These are phyloP conservation scores for Phytophthora macrochlamydospora DNA, from an alignment of 352 stramenopile species.

Conservation along the genomic window DNA sequence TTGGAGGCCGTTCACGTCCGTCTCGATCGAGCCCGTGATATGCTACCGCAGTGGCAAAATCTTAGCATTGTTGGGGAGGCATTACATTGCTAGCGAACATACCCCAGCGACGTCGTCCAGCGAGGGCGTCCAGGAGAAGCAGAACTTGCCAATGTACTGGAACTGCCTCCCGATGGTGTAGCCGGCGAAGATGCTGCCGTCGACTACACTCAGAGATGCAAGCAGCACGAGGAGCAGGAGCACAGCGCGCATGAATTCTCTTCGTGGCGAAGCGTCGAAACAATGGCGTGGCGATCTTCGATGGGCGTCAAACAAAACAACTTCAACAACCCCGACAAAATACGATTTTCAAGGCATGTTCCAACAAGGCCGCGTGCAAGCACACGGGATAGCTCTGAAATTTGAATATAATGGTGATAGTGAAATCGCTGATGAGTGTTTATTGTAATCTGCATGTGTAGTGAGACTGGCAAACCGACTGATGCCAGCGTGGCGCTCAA, in stretches of 20 bases:
- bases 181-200: slow-evolving; percentile 55
- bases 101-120: slow-evolving; percentile 67
- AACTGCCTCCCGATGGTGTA: slow-evolving; percentile 76
- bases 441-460: no score
- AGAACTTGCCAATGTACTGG: slow-evolving; percentile 85
- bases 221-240: slow-evolving; percentile 15
- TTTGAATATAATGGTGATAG: no score
- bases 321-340: slow-evolving; percentile 15
- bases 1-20: slow-evolving; percentile 61
- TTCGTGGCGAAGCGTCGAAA: not conserved
- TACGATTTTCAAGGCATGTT: no score
- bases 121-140: slow-evolving; percentile 68
- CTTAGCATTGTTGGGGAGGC: no score
- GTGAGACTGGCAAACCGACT: no score
- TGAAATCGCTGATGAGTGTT: no score
- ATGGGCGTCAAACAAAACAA: slow-evolving; percentile 6
- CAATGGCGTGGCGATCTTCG: slow-evolving; percentile 23
- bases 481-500: no score
- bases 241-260: slow-evolving; percentile 9
- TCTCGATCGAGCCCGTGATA: slow-evolving; percentile 70
- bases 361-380: no score
- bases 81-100: slow-evolving; percentile 2
- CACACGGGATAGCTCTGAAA: no score
- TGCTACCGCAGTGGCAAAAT: slow-evolving; percentile 27
- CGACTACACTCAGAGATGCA: slow-evolving; percentile 1